phyloP scores from a whole-genome alignment of 2,329 filamentous ascomycete genomes.

The Aspergillus quadricinctus region DNA sequence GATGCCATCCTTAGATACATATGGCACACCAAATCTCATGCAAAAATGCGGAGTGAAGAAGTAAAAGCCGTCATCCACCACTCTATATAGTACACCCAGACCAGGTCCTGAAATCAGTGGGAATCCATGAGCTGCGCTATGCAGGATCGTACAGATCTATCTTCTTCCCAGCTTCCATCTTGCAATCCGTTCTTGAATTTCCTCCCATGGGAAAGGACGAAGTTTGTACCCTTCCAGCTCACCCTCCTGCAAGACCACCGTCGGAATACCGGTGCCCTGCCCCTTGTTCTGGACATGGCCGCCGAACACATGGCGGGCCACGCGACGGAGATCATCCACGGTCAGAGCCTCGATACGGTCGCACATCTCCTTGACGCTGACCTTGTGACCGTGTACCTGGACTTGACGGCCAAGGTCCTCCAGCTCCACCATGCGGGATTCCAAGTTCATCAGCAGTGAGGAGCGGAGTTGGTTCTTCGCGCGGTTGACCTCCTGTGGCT shows the following conservation, averaged over 20 bases:
- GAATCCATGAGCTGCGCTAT: neutral
- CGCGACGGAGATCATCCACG: constrained; percentile 72
- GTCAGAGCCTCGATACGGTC: constrained; percentile 76
- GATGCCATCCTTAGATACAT: neutral
- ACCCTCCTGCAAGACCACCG: constrained; percentile 90
- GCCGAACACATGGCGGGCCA: constrained; percentile 72
- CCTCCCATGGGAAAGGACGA: constrained; percentile 72
- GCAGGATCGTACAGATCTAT: constrained; percentile 28
- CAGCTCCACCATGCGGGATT: constrained; percentile 93
- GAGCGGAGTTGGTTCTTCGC: constrained; percentile 96
- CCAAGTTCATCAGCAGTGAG: constrained; percentile 92
- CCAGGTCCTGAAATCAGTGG: neutral
- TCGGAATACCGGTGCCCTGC: constrained; percentile 78
- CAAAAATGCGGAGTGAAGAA: neutral
- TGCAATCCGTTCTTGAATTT: constrained; percentile 82
- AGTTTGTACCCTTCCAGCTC: constrained; percentile 66
- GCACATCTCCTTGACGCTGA: constrained; percentile 93
- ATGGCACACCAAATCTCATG: neutral
- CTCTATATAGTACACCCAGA: constrained; percentile 10
- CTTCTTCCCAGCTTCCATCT: constrained; percentile 74
- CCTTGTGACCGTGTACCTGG: constrained; percentile 90
- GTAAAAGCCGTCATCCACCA: neutral
- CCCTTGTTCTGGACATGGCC: constrained; percentile 73
- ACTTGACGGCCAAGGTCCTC: constrained; percentile 94
- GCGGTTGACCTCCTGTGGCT: constrained; percentile 73